Percentiles rank a stretch among this genome's conserved stretches.
Evolutionary conservation across 106 monocot species (phyloP).

Genomic region (Gastrodia elata): DNA sequence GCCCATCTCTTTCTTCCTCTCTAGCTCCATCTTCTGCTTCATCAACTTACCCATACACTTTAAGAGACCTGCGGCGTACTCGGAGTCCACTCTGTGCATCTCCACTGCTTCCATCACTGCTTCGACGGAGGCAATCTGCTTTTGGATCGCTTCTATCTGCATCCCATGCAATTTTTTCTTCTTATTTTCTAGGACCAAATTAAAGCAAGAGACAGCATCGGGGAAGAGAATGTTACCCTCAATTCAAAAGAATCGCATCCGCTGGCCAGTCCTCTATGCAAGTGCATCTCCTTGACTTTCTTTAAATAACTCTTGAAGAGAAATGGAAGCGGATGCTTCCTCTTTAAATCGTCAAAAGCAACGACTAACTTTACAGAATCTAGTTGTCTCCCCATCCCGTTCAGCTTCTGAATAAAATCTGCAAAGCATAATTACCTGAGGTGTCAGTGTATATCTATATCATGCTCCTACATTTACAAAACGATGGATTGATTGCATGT

Average conservation of each 20-base stretch:
- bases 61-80: background rate
- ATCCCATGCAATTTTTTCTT: background rate
- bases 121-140: background rate
- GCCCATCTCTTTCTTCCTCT: background rate
- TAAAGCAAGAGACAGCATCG: background rate
- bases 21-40: background rate
- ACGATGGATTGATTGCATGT: too few relatives aligned
- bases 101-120: background rate
- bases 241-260: background rate
- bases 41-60: background rate
- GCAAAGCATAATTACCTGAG: background rate
- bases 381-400: background rate
- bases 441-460: background rate
- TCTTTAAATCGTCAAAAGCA: background rate
- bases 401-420: slow-evolving; percentile 3
- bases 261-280: background rate
- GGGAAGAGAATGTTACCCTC: background rate
- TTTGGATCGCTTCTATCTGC: background rate
- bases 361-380: background rate
- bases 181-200: background rate
- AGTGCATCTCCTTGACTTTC: background rate
- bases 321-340: background rate
- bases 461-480: too few relatives aligned
- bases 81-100: background rate
- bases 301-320: background rate